Evolutionary conservation across 2,329 filamentous ascomycete genomes (phyloP), one percentile per base, ranked within the genome.

Genomic region (Aaosphaeria pasadenensis): DNA sequence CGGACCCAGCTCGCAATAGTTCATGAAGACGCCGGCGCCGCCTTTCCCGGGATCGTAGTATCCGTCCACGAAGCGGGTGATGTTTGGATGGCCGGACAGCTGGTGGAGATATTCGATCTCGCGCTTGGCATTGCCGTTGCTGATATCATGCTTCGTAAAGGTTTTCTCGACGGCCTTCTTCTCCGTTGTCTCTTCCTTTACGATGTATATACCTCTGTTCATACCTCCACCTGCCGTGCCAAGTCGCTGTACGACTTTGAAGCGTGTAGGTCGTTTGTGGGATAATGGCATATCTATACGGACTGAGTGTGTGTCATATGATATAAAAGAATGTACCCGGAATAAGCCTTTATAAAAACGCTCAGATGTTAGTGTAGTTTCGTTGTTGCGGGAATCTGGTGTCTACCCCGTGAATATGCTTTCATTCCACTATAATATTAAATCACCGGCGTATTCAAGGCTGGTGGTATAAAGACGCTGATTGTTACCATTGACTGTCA

Each of bases 51-150:
- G 36, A 38, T 54, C 47, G 3, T 58, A 17, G 33, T 52, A 60
- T 33, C 50, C 47, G 42, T 56, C 57, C 1, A 53, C 44, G 43
- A 58, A 53, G 5, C 36, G 47, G 4, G 48, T 44, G 28, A 58
- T 52, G 11, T 48, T 30, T 2, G 38, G 35, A 24, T 54, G 47
- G 30, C 51, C 47, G n/a, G 43, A 30, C 6, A 58, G 11, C n/a
- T 57, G 52, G 31, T 48, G 32, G 29, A 58, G 35, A 2, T 52
- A 29, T 17, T 29, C 31, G 11, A 60, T 49, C 29, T 60, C 56
- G 13, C 43, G 49, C 30, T 50, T 29, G 3, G 52, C 39, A 4
- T 42, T 29, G 2, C 46, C 46, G 7, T 32, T 4, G 7, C 30
- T 5, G 31, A 57, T 47, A 11, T 53, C 28, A 9, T 36, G 7